Evolutionary conservation across 1,284 basidiomycete genomes (phyloP).

Genomic region (Pseudozyma hubeiensis): DNA sequence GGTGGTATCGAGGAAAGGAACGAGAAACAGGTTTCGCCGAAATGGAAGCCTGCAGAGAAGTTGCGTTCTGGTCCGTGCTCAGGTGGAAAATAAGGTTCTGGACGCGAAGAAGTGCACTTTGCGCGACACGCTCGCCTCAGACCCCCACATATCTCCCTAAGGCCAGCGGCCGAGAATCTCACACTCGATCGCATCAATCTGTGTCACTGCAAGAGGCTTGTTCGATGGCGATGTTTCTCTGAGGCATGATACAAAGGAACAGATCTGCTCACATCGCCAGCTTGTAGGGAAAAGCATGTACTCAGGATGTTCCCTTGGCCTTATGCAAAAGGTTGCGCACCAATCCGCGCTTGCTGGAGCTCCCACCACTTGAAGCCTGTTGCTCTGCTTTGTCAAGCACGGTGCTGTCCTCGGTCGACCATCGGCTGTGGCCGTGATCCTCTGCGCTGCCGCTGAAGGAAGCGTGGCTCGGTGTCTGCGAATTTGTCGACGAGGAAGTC

Average conservation of each 20-base stretch:
- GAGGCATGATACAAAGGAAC: neutral
- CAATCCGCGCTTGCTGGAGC: constrained; percentile 22
- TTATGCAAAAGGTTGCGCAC: constrained; percentile 41
- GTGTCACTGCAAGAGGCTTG: too few species aligned
- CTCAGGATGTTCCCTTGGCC: constrained; percentile 34
- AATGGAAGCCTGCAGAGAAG: too few species aligned
- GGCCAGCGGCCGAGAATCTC: too few species aligned
- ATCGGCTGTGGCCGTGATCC: constrained; percentile 14
- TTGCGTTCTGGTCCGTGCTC: constrained; percentile 1
- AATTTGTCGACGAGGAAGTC: constrained; percentile 31
- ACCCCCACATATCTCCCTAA: neutral
- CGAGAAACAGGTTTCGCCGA: neutral
- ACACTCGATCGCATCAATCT: too few species aligned
- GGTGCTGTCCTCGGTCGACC: constrained; percentile 21
- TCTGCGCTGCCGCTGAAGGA: constrained; percentile 15
- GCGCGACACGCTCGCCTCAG: neutral
- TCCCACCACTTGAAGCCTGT: neutral
- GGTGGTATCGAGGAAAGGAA: neutral
- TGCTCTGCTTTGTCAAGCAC: constrained; percentile 2
- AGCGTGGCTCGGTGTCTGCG: constrained; percentile 24
- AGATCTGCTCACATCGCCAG: too few species aligned
- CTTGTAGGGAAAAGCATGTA: neutral
- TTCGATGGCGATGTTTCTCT: too few species aligned
- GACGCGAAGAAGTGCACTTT: neutral
- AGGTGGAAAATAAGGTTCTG: too few species aligned